Percentiles rank a stretch among this genome's conserved stretches.
Evolutionary conservation across 768 basidiomycete genomes (phyloP).

Genomic region (Tephrocybe sp.): DNA sequence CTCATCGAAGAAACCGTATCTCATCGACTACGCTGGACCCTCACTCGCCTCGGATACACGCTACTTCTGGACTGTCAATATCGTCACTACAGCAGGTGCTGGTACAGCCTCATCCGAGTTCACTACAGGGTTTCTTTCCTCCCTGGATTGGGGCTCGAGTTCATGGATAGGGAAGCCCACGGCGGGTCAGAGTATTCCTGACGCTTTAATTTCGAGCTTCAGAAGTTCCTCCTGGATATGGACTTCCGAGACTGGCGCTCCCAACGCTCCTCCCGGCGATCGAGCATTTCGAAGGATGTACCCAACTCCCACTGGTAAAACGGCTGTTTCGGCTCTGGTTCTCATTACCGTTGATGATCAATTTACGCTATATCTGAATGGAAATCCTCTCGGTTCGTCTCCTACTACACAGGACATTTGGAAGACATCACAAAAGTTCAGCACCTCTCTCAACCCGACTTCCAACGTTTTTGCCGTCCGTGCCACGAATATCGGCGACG

Average conservation of each 20-base stretch:
- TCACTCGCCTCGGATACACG: slow-evolving; percentile 21
- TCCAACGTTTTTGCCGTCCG: slow-evolving; percentile 26
- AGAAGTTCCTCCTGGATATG: slow-evolving; percentile 27
- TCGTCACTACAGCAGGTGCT: slow-evolving; percentile 19
- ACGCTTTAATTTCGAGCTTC: slow-evolving; percentile 19
- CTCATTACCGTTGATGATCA: slow-evolving; percentile 27
- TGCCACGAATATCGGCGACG: slow-evolving; percentile 25
- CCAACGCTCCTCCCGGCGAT: slow-evolving; percentile 21
- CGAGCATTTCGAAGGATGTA: slow-evolving; percentile 30
- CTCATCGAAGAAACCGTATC: slow-evolving; percentile 19
- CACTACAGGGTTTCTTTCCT: slow-evolving; percentile 25
- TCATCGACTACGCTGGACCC: slow-evolving; percentile 24
- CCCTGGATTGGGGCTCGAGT: slow-evolving; percentile 24
- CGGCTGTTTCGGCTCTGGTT: slow-evolving; percentile 17
- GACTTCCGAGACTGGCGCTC: slow-evolving; percentile 21
- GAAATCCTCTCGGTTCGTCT: slow-evolving; percentile 20
- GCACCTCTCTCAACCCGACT: slow-evolving; percentile 14
- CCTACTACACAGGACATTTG: slow-evolving; percentile 22
- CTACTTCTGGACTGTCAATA: slow-evolving; percentile 26
- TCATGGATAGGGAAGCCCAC: slow-evolving; percentile 26
- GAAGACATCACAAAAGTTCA: slow-evolving; percentile 24
- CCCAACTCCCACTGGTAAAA: slow-evolving; percentile 22
- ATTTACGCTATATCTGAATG: slow-evolving; percentile 29
- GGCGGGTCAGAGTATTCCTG: slow-evolving; percentile 12
- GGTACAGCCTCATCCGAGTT: slow-evolving; percentile 23